Base-by-base conservation (phyloP, 495 filamentous ascomycete species). In the Extremus antarcticus region DNA sequence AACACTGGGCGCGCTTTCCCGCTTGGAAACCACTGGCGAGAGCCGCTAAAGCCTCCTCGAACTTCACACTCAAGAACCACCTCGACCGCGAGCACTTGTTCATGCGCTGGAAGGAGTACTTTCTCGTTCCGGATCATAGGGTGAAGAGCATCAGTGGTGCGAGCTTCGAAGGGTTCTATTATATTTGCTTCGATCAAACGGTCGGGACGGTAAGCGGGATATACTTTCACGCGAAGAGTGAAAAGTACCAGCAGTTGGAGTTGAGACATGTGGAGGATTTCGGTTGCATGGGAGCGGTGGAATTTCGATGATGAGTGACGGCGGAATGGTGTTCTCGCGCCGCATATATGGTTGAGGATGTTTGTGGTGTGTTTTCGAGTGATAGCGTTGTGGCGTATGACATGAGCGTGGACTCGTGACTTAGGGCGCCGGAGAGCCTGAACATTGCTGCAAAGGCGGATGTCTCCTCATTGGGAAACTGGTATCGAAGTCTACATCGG, bases 71-170 rank as follows among this genome's bases (percentile, higher is more conserved):
- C 58, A 78, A 80, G 55, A 79, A 84, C 59, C 80, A 76, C 62
- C 73, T 75, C 35, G 85, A 94, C 66, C 77, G 82, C 52, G 90
- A 96, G 61, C 84, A 96, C 66, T 83, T 99, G 19, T 99, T 97
- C 68, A 99, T 99, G 94, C 81, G 94, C 48, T 99, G 94, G 94
- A 99, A 99, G 67, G 94, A 99, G 69, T 87, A 94, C 61, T 99
- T 99, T 66, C 77, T 99, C 8, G 94, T 99, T 2, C 94, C 94
- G 10, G 89, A 97, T 63, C 94, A 99, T 69, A 79, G 88, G 1
- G 88, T 96, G 20, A 75, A 81, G 55, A 88, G 87, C 17, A 92
- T 99, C 56, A 84, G 81, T 24, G 94, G 94, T 2, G 94, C 94
- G 0, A 95, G 90, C 61, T 99, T 96, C 63, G 94, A 99, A 60